Base-by-base conservation (phyloP, 257 asterid genomes). In the Orobanche coerulescens region DNA sequence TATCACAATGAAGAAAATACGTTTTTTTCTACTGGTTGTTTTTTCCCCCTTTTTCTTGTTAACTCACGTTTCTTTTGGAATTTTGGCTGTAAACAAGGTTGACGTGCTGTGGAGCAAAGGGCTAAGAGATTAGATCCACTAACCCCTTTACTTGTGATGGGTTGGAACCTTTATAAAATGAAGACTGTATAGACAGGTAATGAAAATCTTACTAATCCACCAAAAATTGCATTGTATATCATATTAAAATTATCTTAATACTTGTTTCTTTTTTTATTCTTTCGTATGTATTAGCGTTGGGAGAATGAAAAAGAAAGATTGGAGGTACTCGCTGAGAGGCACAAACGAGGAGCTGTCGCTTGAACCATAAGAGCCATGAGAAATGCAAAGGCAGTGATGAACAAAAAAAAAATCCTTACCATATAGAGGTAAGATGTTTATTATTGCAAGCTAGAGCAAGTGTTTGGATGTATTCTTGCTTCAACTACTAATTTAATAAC, bases 101-200 rank as follows among this genome's bases (percentile, higher is more conserved):
- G 94, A 87, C 76, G 96, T 81, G 60, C 42, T 87, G 43, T 87
- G 94, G 96, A 82, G 81, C 81, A 75, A 47, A 70, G 96, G 44
- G 34, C 74, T 39, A 77, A 79, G 74, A 74, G 65, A 69, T 65
- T 87, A 44, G 76, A 82, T 67, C 79, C 85, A 36, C 78, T 84
- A 56, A 76, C 62, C 60, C 85, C 89, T 60, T 75, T 87, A 74
- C 96, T 82, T 26, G 87, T 87, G 61, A 84, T 82, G 78, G 96
- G 96, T 26, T 82, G 91, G 36, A 84, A 84, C 75, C 82, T 87
- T 30, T 87, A 87, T 52, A 84, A 59, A 64, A 16, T 79, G 82
- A 79, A 59, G 76, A 82, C 94, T n/a, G 22, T 82, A 68, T 73
- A 79, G 94, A 84, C 89, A 82, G 87, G 95, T 87, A 51, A 65